Base-by-base conservation (phyloP, 2,329 filamentous ascomycete species). In the Fusarium buharicum region DNA sequence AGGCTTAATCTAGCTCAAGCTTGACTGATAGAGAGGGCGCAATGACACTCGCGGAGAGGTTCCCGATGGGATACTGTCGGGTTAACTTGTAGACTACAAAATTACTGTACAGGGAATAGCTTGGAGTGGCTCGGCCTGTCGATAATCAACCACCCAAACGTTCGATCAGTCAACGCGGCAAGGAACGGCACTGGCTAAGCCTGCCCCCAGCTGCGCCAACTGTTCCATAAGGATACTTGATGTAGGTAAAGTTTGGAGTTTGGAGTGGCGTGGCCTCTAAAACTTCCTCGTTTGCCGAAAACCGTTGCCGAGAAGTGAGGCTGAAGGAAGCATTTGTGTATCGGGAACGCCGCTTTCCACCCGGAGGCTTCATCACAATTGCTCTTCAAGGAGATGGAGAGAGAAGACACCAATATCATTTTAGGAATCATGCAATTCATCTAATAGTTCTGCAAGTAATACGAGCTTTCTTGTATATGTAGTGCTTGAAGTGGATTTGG, bases 201-300 rank as follows among this genome's bases (percentile, higher is more conserved):
- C n/a, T 20, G 9, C 6, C 39, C n/a, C 36, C 28, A 31, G 4
- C n/a, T 50, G 44, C 52, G 44, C 43, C 37, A 44, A 56, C 8
- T 41, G 31, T 57, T 57, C 55, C n/a, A 50, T 38, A 58, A 57
- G 55, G 12, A 34, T 58, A 43, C 52, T 16, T 18, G 6, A 43
- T 38, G 20, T 8, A 33, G 50, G 17, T 20, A 20, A 37, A 43
- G 22, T 16, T 50, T 50, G 51, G 54, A 24, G 43, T 43, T n/a
- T n/a, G n/a, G n/a, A n/a, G n/a, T 16, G 31, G 36, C 20, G 36
- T 38, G 36, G 33, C 30, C 43, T n/a, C 13, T 33, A 24, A 24
- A 8, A 24, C 8, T 24, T 36, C 49, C 30, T 5, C 22, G 27
- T 16, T 9, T 57, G 36, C 54, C 41, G 41, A 50, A 24, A 36